Evolutionary conservation across 2,329 filamentous ascomycete species (phyloP), one percentile per base, ranked within the genome.

Genomic region (Ilyonectria mors-panacis): DNA sequence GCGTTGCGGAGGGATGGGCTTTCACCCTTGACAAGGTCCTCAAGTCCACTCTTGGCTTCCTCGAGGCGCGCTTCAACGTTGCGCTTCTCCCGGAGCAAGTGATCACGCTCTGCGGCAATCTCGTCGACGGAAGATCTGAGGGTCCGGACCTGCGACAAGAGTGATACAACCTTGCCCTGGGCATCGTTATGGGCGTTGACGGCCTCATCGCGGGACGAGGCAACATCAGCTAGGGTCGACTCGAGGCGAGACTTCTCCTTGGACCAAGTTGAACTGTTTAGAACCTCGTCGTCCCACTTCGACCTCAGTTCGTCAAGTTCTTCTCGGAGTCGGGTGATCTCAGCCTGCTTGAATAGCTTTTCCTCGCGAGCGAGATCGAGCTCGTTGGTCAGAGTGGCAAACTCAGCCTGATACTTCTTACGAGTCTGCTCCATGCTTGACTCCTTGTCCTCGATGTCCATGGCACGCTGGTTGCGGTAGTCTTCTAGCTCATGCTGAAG

Each of bases 271-370:
- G 94, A 97, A 81, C 94, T 97, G 83, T 98, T 98, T 74, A 98
- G 89, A 12, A 98, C 94, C 82, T 99, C 95, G 75, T 98, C 94
- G 76, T 99, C 96, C 95, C 96, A 98, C 83, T 98, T 98, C 73
- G 92, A 94, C 72, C 96, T 91, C 65, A 98, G 87, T 75, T 97
- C 94, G 75, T 99, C 96, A 26, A 98, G 90, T 81, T 99, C 96
- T 78, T 98, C 95, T n/a, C 95, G 92, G 59, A 99, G 87, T 50
- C 94, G 91, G 17, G 92, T 89, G 70, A 95, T 97, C 81, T 98
- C 95, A 39, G 93, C 90, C 73, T 96, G 94, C 88, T 87, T 95
- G 87, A 84, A 98, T 82, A 85, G 93, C 86, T 86, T 90, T 81
- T 97, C 95, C 79, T 98, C 95, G 39, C 96, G 92, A 74, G 97